These are phyloP conservation scores for Phoenix roebelenii DNA, from an alignment of 176 grass and related monocot species.

Conservation along the genomic window DNA sequence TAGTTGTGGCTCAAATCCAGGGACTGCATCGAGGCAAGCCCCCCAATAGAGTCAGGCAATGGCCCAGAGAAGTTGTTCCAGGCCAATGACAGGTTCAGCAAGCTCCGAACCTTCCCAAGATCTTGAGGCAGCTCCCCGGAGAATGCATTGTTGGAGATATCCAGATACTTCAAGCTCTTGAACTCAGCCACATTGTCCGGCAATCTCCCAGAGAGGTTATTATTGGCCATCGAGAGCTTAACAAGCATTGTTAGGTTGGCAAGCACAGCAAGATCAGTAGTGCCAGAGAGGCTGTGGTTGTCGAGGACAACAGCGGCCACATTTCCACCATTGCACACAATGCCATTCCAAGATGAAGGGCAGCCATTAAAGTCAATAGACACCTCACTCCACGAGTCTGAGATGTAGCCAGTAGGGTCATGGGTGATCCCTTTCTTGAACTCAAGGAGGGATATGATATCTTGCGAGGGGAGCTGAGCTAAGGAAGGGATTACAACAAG, in stretches of 20 bases:
- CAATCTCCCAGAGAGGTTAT: constrained; percentile 78
- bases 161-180: constrained; percentile 74
- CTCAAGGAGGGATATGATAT: constrained; percentile 74
- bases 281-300: constrained; percentile 60
- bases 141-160: constrained; percentile 71
- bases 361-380: constrained; percentile 91
- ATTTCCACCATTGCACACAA: constrained; percentile 71
- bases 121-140: constrained; percentile 43
- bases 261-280: constrained; percentile 57
- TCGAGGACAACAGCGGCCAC: constrained; percentile 79
- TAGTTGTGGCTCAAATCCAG: constrained; percentile 71
- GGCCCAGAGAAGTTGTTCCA: constrained; percentile 84
- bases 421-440: constrained; percentile 97
- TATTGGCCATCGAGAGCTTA: constrained; percentile 73
- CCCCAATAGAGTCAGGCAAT: constrained; percentile 54
- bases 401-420: constrained; percentile 68
- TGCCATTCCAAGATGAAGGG: constrained; percentile 88
- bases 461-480: constrained; percentile 76
- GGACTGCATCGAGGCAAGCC: constrained; percentile 60
- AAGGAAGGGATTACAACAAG: constrained; percentile 34
- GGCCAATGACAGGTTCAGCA: constrained; percentile 73
- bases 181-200: constrained; percentile 38
- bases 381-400: constrained; percentile 86
- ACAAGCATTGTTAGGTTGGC: constrained; percentile 75
- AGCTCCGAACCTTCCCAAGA: constrained; percentile 54